These are phyloP conservation scores for Calocybe gambosa DNA, from an alignment of 1,284 basidiomycete genomes.

Conservation along the genomic window DNA sequence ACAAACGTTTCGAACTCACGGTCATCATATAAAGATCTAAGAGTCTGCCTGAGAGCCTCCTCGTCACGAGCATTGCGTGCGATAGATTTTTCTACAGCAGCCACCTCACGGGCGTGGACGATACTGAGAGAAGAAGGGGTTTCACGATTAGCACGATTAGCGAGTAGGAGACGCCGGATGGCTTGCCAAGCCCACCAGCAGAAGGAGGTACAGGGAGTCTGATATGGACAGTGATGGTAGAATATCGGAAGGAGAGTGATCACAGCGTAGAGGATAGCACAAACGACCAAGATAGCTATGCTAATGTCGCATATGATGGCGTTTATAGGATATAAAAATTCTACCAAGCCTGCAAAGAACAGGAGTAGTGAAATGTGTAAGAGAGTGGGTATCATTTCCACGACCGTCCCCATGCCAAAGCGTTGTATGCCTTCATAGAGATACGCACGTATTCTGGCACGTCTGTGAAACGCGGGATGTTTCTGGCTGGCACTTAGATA, in stretches of 20 bases:
- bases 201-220: slow-evolving; percentile 28
- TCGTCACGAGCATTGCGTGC: slow-evolving; percentile 26
- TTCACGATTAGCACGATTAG: neutral
- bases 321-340: slow-evolving; percentile 30
- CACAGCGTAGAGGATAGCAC: slow-evolving; percentile 23
- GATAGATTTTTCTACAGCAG: slow-evolving; percentile 22
- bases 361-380: slow-evolving; percentile 35
- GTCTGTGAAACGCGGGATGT: slow-evolving; percentile 28
- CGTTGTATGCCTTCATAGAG: slow-evolving; percentile 27
- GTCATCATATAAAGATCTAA: slow-evolving; percentile 1
- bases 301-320: slow-evolving; percentile 23
- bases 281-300: slow-evolving; percentile 23
- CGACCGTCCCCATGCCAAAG: slow-evolving; percentile 30
- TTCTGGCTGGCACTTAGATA: slow-evolving; percentile 22
- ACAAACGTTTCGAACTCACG: slow-evolving; percentile 3
- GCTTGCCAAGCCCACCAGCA: slow-evolving; percentile 21
- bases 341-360: slow-evolving; percentile 33
- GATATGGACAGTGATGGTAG: slow-evolving; percentile 30
- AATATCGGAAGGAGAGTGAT: slow-evolving; percentile 29
- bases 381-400: slow-evolving; percentile 32
- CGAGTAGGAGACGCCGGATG: neutral
- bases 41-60: slow-evolving; percentile 14
- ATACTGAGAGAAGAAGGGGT: slow-evolving; percentile 9
- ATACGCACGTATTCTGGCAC: slow-evolving; percentile 28
- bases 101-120: slow-evolving; percentile 22